Conservation (phyloP, 371 early-diverging fungal species). For the Mortierella sp. region DNA sequence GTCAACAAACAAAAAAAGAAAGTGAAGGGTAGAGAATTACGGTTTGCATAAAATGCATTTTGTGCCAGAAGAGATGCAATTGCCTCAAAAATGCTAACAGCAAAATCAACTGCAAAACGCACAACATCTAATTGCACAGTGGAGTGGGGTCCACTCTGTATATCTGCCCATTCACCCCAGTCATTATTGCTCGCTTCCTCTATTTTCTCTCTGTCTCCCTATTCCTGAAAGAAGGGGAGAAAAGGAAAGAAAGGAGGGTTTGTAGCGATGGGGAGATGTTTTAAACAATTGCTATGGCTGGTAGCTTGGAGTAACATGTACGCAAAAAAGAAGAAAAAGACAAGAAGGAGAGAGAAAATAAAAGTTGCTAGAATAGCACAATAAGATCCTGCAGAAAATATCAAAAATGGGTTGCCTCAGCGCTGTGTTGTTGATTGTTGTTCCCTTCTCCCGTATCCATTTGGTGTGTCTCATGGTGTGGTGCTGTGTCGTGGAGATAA, state of each 20-base stretch:
- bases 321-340: background rate
- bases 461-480: background rate
- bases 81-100: background rate
- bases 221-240: background rate
- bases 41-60: background rate
- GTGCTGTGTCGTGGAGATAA: background rate
- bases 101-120: no score
- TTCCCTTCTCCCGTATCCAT: background rate
- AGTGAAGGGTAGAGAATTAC: no score
- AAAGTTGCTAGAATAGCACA: background rate
- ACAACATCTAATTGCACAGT: no score
- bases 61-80: no score
- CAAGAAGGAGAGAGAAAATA: background rate
- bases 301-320: background rate
- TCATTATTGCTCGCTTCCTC: no score
- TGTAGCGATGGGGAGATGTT: background rate
- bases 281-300: background rate
- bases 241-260: background rate
- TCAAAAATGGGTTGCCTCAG: constrained; percentile 5
- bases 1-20: background rate
- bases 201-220: background rate
- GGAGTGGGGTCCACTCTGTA: no score
- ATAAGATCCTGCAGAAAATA: constrained; percentile 4
- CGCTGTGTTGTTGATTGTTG: constrained; percentile 12
- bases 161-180: no score